A percentile compares a stretch with the other conserved stretches of the same genome.
Conservation (phyloP, 805 yeast genomes). For the Maudiozyma saulgeensis region DNA sequence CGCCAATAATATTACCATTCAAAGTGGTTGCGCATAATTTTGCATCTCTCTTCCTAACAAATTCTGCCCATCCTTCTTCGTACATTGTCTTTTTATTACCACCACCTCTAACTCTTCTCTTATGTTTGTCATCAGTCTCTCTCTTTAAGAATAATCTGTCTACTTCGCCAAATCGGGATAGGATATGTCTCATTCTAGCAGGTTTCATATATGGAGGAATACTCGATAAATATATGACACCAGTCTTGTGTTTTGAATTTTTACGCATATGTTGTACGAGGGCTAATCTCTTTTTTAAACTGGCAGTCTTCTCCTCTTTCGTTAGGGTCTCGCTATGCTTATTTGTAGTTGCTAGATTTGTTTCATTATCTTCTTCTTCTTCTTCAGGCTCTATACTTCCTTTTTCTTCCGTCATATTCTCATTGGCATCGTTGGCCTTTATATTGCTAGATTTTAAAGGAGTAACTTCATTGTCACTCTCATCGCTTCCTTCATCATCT, state of each 20-base stretch:
- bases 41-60: conserved; percentile 72
- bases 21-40: conserved; percentile 77
- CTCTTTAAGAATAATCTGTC: conserved; percentile 82
- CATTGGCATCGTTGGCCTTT: too few relatives aligned
- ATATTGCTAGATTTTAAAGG: too few relatives aligned
- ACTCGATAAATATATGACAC: conserved; percentile 85
- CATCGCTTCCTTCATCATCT: conserved; percentile 4
- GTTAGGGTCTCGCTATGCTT: conserved; percentile 4
- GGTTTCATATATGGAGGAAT: conserved; percentile 98
- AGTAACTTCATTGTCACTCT: conserved; percentile 1
- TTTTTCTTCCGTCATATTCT: too few relatives aligned
- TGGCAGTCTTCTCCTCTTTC: conserved; percentile 8
- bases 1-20: conserved; percentile 86
- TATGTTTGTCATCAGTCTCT: conserved; percentile 59
- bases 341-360: conserved; percentile 4
- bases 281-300: conserved; percentile 40
- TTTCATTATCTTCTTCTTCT: conserved; percentile 17
- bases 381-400: conserved; percentile 5
- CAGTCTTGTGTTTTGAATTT: conserved; percentile 56
- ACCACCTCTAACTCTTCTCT: conserved; percentile 67
- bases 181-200: conserved; percentile 70
- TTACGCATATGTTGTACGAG: conserved; percentile 34
- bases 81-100: conserved; percentile 84
- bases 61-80: conserved; percentile 97
- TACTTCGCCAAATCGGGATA: conserved; percentile 76